Base-by-base conservation (phyloP, 306 rosid species). In the Acmispon strigosus region DNA sequence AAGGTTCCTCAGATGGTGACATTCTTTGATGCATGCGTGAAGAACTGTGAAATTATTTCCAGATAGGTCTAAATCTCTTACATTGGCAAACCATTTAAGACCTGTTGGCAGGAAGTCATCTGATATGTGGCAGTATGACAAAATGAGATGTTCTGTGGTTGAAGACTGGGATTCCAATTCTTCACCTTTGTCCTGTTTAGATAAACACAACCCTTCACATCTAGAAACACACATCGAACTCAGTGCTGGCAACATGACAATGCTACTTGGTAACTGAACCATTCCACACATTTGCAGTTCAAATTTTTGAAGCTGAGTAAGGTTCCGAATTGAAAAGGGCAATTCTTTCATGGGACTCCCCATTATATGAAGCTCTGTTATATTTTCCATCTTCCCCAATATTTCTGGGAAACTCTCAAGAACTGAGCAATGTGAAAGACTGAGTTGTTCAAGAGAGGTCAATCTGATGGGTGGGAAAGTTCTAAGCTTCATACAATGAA, bases 221-320 rank as follows among this genome's bases (percentile, higher is more conserved):
- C 2, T 10, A 0, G 58, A 52, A 52, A 18, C 32, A 19, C 1
- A 4, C 34, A 52, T 52, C 13, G 3, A 2, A 19, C 32, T 53
- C n/a, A 66, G 32, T 49, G 29, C 17, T 29, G 29, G 1, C 9
- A 66, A 2, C 72, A 66, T 48, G 17, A 37, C 59, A 29, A 66
- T 66, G 59, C 72, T 66, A 66, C 57, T 29, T 47, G 72, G 72
- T 32, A 66, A 12, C 72, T 6, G 16, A 66, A 66, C 18, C 12
- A 5, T 48, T 66, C 72, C 72, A 6, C 72, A 66, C 2, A 1
- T 10, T 5, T 29, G 12, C 20, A 66, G 59, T 49, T 32, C 72
- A 29, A 66, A 15, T 48, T 48, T 49, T 29, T 1, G 29, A 66
- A 66, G 72, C 59, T 34, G 12, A 15, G 7, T 29, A 2, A 66